A percentile compares a stretch with the other conserved stretches of the same genome.
Evolutionary conservation across 2,329 filamentous ascomycete genomes (phyloP).

Genomic region (Trichoderma semiorbis): DNA sequence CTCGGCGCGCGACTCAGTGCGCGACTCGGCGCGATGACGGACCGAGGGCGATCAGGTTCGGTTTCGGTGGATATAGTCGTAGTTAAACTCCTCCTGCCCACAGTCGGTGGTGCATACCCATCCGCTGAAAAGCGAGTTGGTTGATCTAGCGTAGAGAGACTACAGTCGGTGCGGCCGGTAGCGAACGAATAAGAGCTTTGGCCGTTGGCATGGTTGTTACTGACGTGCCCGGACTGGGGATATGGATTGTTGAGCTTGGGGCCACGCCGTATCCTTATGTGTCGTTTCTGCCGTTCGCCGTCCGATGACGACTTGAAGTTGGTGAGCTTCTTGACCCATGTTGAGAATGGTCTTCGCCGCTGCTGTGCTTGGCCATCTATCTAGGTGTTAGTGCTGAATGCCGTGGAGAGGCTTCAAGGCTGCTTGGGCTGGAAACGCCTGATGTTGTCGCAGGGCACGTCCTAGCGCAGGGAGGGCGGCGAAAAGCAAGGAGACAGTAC

Average conservation of each 20-base stretch:
- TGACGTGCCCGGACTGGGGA: constrained; percentile 68
- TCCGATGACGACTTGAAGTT: constrained; percentile 76
- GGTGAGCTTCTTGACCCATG: constrained; percentile 90
- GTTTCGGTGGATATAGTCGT: constrained; percentile 80
- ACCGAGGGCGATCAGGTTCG: constrained; percentile 71
- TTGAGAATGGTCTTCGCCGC: constrained; percentile 81
- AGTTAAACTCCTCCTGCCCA: constrained; percentile 68
- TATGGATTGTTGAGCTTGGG: constrained; percentile 86
- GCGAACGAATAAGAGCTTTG: constrained; percentile 54
- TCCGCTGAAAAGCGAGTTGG: constrained; percentile 62
- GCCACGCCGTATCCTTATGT: constrained; percentile 51
- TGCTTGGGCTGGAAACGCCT: constrained; percentile 7
- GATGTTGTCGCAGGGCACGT: not conserved
- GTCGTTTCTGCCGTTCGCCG: constrained; percentile 44
- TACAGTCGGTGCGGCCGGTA: constrained; percentile 53
- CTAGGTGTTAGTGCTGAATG: constrained; percentile 32
- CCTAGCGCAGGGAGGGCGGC: not conserved
- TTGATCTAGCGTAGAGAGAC: constrained; percentile 52
- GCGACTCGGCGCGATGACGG: constrained; percentile 73
- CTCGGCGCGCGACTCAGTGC: constrained; percentile 61
- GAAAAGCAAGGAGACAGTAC: constrained; percentile 29
- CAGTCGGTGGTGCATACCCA: constrained; percentile 53
- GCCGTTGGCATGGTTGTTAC: constrained; percentile 27
- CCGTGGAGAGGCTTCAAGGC: not conserved
- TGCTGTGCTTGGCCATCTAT: constrained; percentile 63